Base-by-base conservation (phyloP, 192 early-diverging fungal genomes). In the Mortierella antarctica region DNA sequence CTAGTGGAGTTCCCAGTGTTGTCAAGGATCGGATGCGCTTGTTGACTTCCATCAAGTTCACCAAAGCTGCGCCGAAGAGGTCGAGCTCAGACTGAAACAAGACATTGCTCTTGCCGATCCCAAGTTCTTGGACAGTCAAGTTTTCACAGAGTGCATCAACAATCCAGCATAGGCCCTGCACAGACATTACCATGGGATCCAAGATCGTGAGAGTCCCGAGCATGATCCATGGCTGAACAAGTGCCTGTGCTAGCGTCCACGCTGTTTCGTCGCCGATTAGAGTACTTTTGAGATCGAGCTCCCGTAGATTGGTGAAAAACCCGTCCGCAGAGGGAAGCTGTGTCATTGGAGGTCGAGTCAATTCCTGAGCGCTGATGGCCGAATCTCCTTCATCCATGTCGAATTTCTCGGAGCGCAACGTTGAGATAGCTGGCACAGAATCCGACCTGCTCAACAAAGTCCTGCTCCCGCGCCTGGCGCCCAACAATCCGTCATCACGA, bases 251-350 rank as follows among this genome's bases (percentile, higher is more conserved):
- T 39, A 80, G 51, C 6, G 67, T 49, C 77, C 77, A 80, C 0
- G 77, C 77, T 5, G 62, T 63, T 4, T 44, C 59, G 39, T 80
- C 70, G 1, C 77, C 77, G 40, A 68, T 56, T n/a, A 42, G 46
- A 5, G 77, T 80, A 17, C 77, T 80, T 55, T 80, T 80, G 50
- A 80, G 59, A 49, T 80, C 77, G n/a, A 80, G 55, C 31, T 80
- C 64, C 17, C 70, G 69, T 20, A 80, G 45, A 11, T 80, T 80
- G 12, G 70, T 67, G 60, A 80, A 80, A 59, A 72, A 80, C 6
- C 70, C 70, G 2, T 57, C 45, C 8, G 21, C 7, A 2, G 64
- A 31, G 0, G 50, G 40, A 0, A 67, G 46, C 6, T 39, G 7
- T 5, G 42, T 50, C 64, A 48, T 46, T 18, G 57, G 62, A 10